A percentile compares a stretch with the other conserved stretches of the same genome.
These are phyloP conservation scores for Monoraphidium neglectum DNA, from an alignment of 139 green algal genomes.

Conservation along the genomic window DNA sequence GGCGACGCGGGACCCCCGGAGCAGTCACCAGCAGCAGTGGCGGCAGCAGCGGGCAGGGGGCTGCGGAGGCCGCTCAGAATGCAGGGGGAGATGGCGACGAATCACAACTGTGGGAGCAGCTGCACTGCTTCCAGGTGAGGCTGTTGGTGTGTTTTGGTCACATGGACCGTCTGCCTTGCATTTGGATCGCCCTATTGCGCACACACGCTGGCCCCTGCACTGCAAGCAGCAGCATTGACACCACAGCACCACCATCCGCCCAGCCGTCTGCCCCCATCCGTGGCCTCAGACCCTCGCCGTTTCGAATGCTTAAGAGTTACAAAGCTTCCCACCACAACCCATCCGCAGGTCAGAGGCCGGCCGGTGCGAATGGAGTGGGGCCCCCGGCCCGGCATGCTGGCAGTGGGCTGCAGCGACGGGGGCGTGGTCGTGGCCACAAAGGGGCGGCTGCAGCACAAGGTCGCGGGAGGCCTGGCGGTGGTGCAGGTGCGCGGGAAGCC, in stretches of 20 bases:
- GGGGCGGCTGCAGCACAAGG: conserved; percentile 46
- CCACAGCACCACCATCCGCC: too few species aligned
- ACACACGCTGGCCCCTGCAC: too few species aligned
- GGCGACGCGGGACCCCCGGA: conserved; percentile 19
- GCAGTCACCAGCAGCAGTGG: conserved; percentile 21
- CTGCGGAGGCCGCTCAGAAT: conserved; percentile 31
- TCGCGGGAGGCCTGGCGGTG: conserved; percentile 39
- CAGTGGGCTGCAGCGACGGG: conserved; percentile 33
- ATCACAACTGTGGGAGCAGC: conserved; percentile 6
- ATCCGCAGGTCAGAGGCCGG: conserved; percentile 30
- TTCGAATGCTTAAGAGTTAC: too few species aligned
- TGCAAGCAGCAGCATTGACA: too few species aligned
- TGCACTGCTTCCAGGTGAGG: conserved; percentile 16
- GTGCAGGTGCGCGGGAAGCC: conserved; percentile 44
- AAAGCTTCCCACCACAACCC: too few species aligned
- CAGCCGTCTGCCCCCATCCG: too few species aligned
- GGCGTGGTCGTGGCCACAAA: conserved; percentile 43
- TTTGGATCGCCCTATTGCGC: too few species aligned
- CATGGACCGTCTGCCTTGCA: neutral
- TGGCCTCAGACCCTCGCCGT: too few species aligned
- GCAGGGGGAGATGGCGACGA: conserved; percentile 1
- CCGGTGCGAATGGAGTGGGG: conserved; percentile 47
- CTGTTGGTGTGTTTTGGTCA: neutral
- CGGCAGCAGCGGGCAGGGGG: conserved; percentile 42
- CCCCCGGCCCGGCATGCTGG: conserved; percentile 41